Evolutionary conservation across 2,329 filamentous ascomycete species (phyloP).

Genomic region (Fusarium fracticaudum): DNA sequence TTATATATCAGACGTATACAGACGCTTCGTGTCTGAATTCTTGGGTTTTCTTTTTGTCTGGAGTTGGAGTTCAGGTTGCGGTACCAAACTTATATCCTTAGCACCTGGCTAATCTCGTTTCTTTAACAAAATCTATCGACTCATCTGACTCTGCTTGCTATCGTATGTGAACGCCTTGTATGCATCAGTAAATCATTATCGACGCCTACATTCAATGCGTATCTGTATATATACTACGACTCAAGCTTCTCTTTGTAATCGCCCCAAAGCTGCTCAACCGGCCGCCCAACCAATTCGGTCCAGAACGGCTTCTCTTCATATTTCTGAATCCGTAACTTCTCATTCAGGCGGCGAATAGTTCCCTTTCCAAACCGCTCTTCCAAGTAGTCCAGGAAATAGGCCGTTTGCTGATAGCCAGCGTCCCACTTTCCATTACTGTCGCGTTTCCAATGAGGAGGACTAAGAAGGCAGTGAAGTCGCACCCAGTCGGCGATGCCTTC

Average conservation of each 20-base stretch:
- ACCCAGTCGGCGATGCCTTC: conserved; percentile 97
- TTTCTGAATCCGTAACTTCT: conserved; percentile 67
- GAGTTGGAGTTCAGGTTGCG: conserved; percentile 30
- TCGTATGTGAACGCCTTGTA: neutral
- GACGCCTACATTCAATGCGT: neutral
- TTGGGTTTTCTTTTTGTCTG: conserved; percentile 9
- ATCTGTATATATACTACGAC: conserved; percentile 1
- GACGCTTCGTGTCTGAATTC: neutral
- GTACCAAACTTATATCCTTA: conserved; percentile 38
- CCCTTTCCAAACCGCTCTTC: conserved; percentile 72
- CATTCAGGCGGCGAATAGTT: conserved; percentile 72
- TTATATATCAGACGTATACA: conserved; percentile 7
- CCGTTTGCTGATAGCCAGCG: conserved; percentile 88
- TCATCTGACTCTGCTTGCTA: neutral
- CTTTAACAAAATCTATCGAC: conserved; percentile 10
- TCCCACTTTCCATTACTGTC: conserved; percentile 76
- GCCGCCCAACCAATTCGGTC: conserved; percentile 72
- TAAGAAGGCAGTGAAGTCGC: conserved; percentile 75
- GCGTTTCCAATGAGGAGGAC: conserved; percentile 84
- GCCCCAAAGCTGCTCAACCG: conserved; percentile 76
- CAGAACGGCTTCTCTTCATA: conserved; percentile 75
- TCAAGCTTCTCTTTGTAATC: conserved; percentile 66
- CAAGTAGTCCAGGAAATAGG: conserved; percentile 88
- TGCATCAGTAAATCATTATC: neutral
- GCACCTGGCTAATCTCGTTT: conserved; percentile 25